Percentiles rank a stretch among this genome's conserved stretches.
Conservation (phyloP, 2,329 filamentous ascomycete genomes). For the Colletotrichum sp. region DNA sequence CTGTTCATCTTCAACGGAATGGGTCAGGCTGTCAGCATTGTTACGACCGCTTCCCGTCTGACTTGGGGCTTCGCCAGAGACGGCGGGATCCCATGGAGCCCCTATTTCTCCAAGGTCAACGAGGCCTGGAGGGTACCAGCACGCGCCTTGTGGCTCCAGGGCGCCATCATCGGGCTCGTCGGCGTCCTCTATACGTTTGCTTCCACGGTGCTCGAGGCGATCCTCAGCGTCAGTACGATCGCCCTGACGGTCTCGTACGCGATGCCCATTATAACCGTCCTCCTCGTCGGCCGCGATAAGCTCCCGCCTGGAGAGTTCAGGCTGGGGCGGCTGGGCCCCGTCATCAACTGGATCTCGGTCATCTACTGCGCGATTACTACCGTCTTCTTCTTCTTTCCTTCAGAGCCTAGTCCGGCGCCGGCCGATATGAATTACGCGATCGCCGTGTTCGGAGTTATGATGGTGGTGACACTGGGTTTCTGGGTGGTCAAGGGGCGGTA, state of each 20-base stretch:
- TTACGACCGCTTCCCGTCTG: constrained; percentile 56
- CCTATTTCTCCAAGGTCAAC: constrained; percentile 50
- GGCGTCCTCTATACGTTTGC: constrained; percentile 62
- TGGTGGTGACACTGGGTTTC: constrained; percentile 53
- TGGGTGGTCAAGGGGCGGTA: constrained; percentile 54
- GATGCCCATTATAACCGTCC: constrained; percentile 53
- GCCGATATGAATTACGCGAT: constrained; percentile 65
- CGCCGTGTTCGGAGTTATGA: constrained; percentile 60
- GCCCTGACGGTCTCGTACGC: constrained; percentile 58
- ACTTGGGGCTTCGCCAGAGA: constrained; percentile 62
- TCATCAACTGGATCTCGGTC: constrained; percentile 54
- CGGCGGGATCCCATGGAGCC: constrained; percentile 49
- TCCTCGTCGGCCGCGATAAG: constrained; percentile 56
- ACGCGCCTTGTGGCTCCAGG: constrained; percentile 57
- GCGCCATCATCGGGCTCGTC: constrained; percentile 43
- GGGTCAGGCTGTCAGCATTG: constrained; percentile 55
- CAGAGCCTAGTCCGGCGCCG: constrained; percentile 44
- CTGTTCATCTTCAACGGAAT: constrained; percentile 63
- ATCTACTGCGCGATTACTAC: constrained; percentile 57
- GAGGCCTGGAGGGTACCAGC: constrained; percentile 56
- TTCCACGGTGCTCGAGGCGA: constrained; percentile 56
- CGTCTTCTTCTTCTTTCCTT: constrained; percentile 61
- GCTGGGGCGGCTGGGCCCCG: constrained; percentile 48
- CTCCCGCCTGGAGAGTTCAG: constrained; percentile 51
- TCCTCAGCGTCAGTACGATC: constrained; percentile 61